These are phyloP conservation scores for Beta vulgaris DNA, from an alignment of 148 eudicot species.

Conservation along the genomic window DNA sequence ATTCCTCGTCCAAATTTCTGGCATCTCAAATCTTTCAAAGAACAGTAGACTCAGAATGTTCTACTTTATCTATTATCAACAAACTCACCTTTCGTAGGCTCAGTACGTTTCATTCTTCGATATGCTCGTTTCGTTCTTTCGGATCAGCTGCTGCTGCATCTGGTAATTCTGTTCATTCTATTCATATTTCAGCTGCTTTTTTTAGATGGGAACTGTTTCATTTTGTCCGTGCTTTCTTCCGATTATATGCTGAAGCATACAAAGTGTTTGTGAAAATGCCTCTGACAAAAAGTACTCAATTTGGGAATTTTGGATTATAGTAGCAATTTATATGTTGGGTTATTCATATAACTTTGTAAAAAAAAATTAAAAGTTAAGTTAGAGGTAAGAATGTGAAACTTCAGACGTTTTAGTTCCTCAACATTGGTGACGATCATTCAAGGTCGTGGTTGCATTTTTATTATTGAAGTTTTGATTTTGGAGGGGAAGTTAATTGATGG, in stretches of 20 bases:
- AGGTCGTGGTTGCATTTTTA: too few species aligned
- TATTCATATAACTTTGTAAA: too few species aligned
- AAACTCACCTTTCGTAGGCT: not conserved
- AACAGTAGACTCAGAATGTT: not conserved
- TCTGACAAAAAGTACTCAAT: not conserved
- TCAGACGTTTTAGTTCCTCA: too few species aligned
- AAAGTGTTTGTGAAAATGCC: slow-evolving; percentile 20
- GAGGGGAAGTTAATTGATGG: not conserved
- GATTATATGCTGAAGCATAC: slow-evolving; percentile 2
- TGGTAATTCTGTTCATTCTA: slow-evolving; percentile 1
- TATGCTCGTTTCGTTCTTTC: slow-evolving; percentile 21
- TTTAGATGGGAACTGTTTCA: too few species aligned
- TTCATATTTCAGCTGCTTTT: not conserved
- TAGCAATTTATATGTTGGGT: not conserved
- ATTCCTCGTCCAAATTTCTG: not conserved
- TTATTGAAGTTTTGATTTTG: not conserved
- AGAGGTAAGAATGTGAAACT: too few species aligned
- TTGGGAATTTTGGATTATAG: not conserved
- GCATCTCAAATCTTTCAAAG: not conserved
- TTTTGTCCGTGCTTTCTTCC: too few species aligned
- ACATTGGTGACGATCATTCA: too few species aligned
- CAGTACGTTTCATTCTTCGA: slow-evolving; percentile 3
- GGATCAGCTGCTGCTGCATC: slow-evolving; percentile 19
- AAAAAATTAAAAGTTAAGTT: too few species aligned
- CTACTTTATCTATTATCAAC: not conserved